A percentile compares a stretch with the other conserved stretches of the same genome.
These are phyloP conservation scores for Pseudotulostoma volvatum DNA, from an alignment of 495 filamentous ascomycete species.

Conservation along the genomic window DNA sequence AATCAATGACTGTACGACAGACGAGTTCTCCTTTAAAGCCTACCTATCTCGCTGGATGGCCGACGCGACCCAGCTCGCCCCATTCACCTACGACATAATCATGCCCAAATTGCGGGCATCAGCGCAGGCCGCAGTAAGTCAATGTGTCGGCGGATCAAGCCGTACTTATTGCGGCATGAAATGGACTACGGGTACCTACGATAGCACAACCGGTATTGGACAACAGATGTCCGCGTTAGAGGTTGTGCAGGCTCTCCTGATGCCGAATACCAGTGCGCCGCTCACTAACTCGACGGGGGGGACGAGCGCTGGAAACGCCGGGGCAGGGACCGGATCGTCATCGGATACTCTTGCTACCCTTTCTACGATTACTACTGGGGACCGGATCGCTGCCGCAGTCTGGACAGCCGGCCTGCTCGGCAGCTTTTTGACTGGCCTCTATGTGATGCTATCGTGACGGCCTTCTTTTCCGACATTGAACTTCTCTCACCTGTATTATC, in stretches of 20 bases:
- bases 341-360: too few relatives aligned
- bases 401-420: too few relatives aligned
- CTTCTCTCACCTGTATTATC: too few relatives aligned
- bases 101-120: constrained; percentile 50
- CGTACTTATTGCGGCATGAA: constrained; percentile 45
- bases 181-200: constrained; percentile 40
- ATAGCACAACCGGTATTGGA: constrained; percentile 45
- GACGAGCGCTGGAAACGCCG: constrained; percentile 55
- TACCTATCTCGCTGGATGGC: constrained; percentile 74
- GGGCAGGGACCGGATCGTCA: constrained; percentile 45
- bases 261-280: constrained; percentile 29
- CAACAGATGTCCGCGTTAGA: constrained; percentile 57
- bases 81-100: constrained; percentile 44
- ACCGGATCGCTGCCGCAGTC: too few relatives aligned
- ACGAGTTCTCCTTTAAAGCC: constrained; percentile 75
- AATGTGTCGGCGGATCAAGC: constrained; percentile 45
- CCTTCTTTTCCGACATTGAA: too few relatives aligned
- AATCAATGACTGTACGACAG: constrained; percentile 45
- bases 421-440: too few relatives aligned
- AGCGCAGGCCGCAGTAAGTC: constrained; percentile 47
- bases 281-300: constrained; percentile 54
- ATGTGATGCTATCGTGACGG: too few relatives aligned
- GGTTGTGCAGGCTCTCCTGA: constrained; percentile 47
- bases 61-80: constrained; percentile 51
- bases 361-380: too few relatives aligned